These are phyloP conservation scores for Paecilomyces sp. DNA, from an alignment of 2,329 filamentous ascomycete species.

Conservation along the genomic window DNA sequence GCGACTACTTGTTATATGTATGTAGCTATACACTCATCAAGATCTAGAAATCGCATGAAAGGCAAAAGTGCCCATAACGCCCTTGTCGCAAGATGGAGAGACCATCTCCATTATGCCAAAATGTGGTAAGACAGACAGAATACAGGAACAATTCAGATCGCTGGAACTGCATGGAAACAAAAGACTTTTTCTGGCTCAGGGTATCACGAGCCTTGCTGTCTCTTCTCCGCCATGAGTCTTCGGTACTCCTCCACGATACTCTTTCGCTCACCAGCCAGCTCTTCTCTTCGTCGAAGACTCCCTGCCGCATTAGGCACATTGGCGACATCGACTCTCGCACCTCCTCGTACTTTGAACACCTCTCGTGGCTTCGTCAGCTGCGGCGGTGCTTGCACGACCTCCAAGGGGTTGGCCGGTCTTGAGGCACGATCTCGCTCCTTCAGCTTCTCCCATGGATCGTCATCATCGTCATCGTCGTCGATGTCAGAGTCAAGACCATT, in stretches of 20 bases:
- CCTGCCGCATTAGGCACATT: constrained; percentile 64
- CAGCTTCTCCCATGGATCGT: constrained; percentile 72
- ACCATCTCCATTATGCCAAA: background rate
- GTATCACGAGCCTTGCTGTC: constrained; percentile 13
- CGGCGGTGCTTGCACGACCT: constrained; percentile 68
- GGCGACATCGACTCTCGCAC: constrained; percentile 59
- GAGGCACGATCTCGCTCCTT: constrained; percentile 47
- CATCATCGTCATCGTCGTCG: constrained; percentile 47
- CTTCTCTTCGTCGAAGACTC: constrained; percentile 65
- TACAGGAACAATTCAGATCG: background rate
- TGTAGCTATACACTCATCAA: background rate
- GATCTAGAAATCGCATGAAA: background rate
- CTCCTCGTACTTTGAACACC: constrained; percentile 58
- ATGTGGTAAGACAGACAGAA: background rate
- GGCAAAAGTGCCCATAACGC: background rate
- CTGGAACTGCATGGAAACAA: background rate
- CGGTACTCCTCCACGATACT: constrained; percentile 70
- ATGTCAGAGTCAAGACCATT: constrained; percentile 32
- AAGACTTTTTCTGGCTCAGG: background rate
- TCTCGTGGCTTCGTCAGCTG: constrained; percentile 56
- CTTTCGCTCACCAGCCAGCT: constrained; percentile 60
- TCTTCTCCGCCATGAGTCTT: constrained; percentile 57
- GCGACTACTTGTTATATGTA: background rate
- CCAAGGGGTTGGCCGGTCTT: constrained; percentile 30
- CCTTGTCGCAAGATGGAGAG: background rate